phyloP scores from a whole-genome alignment of 768 basidiomycete genomes.

The Auriscalpium microsporum region DNA sequence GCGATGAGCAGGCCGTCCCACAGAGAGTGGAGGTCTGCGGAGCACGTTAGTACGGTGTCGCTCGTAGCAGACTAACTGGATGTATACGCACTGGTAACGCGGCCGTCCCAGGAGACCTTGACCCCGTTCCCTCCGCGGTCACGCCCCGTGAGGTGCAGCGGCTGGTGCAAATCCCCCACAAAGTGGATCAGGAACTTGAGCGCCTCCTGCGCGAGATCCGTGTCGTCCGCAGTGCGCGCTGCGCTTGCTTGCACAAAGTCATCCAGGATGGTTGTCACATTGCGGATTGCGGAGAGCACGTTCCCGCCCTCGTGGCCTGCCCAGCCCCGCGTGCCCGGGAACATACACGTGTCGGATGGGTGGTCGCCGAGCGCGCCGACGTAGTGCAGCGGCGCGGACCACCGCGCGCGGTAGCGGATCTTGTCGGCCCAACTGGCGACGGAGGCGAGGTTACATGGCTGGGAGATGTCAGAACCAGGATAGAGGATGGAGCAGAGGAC shows the following conservation, averaged over 20 bases:
- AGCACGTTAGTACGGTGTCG: neutral
- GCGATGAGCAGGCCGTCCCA: conserved; percentile 85
- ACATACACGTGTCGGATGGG: conserved; percentile 67
- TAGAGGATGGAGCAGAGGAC: conserved; percentile 68
- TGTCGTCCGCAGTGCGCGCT: conserved; percentile 13
- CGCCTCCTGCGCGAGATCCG: conserved; percentile 57
- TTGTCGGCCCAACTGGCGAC: conserved; percentile 88
- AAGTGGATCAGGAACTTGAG: conserved; percentile 92
- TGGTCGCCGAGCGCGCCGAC: conserved; percentile 67
- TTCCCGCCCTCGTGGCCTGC: conserved; percentile 47
- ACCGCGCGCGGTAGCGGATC: conserved; percentile 42
- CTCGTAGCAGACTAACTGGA: neutral
- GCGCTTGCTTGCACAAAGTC: conserved; percentile 31
- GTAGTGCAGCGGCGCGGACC: conserved; percentile 73
- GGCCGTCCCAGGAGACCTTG: conserved; percentile 65
- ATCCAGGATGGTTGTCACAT: conserved; percentile 58
- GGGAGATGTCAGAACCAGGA: conserved; percentile 19
- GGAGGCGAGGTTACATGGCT: conserved; percentile 67
- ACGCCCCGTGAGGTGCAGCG: conserved; percentile 83
- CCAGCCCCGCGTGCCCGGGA: conserved; percentile 75
- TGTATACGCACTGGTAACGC: conserved; percentile 52
- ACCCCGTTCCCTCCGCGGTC: conserved; percentile 82
- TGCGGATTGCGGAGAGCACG: conserved; percentile 70
- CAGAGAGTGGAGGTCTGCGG: conserved; percentile 68
- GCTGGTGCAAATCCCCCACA: conserved; percentile 89